Evolutionary conservation across 2,329 filamentous ascomycete genomes (phyloP).

Genomic region (Annulohypoxylon truncatum): DNA sequence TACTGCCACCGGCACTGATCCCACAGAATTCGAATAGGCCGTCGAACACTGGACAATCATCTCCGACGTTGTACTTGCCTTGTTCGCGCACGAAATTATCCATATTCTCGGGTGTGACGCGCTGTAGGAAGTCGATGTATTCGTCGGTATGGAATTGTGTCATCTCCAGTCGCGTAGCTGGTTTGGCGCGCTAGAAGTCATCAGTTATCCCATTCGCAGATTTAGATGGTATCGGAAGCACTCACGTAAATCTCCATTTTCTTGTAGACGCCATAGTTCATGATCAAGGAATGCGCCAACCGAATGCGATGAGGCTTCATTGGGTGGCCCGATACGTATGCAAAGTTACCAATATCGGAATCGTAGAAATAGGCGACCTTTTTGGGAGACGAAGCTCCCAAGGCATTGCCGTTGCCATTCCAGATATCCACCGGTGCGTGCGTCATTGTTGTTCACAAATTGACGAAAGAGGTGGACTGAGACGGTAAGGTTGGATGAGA

Average conservation of each 20-base stretch:
- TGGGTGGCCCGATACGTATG: constrained; percentile 94
- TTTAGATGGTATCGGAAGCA: constrained; percentile 64
- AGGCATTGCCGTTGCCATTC: constrained; percentile 62
- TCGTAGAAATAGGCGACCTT: constrained; percentile 99
- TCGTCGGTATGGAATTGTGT: constrained; percentile 94
- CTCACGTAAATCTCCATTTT: constrained; percentile 96
- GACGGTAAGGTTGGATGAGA: constrained; percentile 27
- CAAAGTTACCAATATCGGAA: constrained; percentile 97
- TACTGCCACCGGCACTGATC: constrained; percentile 91
- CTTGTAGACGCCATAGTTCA: constrained; percentile 95
- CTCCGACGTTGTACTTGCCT: constrained; percentile 91
- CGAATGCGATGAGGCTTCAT: constrained; percentile 99
- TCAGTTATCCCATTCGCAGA: background rate
- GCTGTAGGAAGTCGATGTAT: constrained; percentile 94
- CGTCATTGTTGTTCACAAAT: constrained; percentile 56
- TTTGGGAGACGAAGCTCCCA: constrained; percentile 66
- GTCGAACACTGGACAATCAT: constrained; percentile 97
- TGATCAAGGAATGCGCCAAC: constrained; percentile 92
- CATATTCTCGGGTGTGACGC: constrained; percentile 99
- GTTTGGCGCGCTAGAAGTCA: constrained; percentile 76
- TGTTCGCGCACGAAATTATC: constrained; percentile 92
- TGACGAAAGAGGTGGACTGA: constrained; percentile 1
- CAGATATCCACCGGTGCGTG: constrained; percentile 65
- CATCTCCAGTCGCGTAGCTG: constrained; percentile 89
- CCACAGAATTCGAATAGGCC: constrained; percentile 97